Evolutionary conservation across 495 filamentous ascomycete species (phyloP).

Genomic region (Pseudoneurospora amorphoporcata): DNA sequence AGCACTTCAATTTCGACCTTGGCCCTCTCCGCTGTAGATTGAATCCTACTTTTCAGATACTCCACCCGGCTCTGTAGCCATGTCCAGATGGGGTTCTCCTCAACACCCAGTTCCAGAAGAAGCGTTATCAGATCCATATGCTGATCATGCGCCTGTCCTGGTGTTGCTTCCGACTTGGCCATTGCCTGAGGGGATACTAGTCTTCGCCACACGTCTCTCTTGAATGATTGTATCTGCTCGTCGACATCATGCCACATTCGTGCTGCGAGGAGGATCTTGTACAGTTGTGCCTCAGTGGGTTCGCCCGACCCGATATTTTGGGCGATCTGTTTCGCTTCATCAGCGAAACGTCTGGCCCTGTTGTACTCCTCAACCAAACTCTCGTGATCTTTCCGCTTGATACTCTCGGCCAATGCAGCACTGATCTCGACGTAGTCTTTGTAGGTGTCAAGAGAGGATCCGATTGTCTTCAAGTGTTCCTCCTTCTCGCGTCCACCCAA

Average conservation of each 20-base stretch:
- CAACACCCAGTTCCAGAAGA: constrained; percentile 80
- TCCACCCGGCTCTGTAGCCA: constrained; percentile 88
- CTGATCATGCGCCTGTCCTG: constrained; percentile 55
- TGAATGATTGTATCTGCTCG: constrained; percentile 72
- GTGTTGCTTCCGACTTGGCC: constrained; percentile 30
- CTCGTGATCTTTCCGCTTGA: constrained; percentile 84
- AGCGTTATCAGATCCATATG: constrained; percentile 84
- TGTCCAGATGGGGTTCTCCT: constrained; percentile 91
- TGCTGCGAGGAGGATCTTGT: constrained; percentile 76
- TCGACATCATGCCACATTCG: constrained; percentile 94
- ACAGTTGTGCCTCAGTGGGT: constrained; percentile 58
- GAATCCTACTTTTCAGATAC: constrained; percentile 75
- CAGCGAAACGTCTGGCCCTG: constrained; percentile 62
- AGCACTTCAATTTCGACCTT: constrained; percentile 87
- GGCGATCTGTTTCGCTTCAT: constrained; percentile 56
- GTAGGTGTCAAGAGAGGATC: constrained; percentile 63
- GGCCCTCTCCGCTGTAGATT: constrained; percentile 64
- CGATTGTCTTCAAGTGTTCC: constrained; percentile 65
- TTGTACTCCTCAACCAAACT: constrained; percentile 75
- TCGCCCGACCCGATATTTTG: constrained; percentile 43
- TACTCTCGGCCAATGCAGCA: constrained; percentile 65
- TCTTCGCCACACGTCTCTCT: constrained; percentile 76
- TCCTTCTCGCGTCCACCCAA: constrained; percentile 88
- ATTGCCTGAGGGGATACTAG: constrained; percentile 48
- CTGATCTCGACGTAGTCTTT: constrained; percentile 73